Evolutionary conservation across 306 rosid species (phyloP).

Genomic region (Prunus fruticosa): DNA sequence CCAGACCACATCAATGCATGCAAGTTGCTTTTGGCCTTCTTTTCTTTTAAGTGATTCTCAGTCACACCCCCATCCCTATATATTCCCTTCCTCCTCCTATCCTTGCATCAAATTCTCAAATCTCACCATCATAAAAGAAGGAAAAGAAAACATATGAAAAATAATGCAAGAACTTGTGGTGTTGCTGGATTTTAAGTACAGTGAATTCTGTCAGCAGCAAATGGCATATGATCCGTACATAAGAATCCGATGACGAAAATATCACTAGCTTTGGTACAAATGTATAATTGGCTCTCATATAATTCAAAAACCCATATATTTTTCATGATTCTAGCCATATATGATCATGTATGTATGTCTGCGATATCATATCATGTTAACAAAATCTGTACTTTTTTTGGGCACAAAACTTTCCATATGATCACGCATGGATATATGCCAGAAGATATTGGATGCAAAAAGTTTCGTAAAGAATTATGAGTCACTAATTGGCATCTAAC

Average conservation of each 20-base stretch:
- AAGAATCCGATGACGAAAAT: not conserved
- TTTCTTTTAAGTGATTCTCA: not conserved
- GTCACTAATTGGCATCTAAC: slow-evolving; percentile 9
- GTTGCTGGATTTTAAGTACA: not conserved
- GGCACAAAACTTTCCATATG: not conserved
- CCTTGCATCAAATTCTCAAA: not conserved
- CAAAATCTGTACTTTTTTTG: not conserved
- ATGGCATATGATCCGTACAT: not conserved
- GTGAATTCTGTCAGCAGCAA: not conserved
- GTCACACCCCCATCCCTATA: not conserved
- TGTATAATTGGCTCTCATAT: not conserved
- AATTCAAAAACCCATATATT: not conserved
- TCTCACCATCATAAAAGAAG: not conserved
- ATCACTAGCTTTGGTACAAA: not conserved
- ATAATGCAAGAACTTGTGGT: not conserved
- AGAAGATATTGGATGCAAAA: not conserved
- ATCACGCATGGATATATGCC: slow-evolving; percentile 6
- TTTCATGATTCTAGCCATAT: not conserved
- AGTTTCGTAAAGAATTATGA: not conserved
- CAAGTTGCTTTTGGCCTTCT: not conserved
- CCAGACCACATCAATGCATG: not conserved
- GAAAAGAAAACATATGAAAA: not conserved
- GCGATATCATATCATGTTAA: not conserved
- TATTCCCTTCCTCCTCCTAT: not conserved
- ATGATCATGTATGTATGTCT: not conserved